A percentile compares a stretch with the other conserved stretches of the same genome.
Conservation (phyloP, 805 yeast genomes). For the Brettanomyces bruxellensis region DNA sequence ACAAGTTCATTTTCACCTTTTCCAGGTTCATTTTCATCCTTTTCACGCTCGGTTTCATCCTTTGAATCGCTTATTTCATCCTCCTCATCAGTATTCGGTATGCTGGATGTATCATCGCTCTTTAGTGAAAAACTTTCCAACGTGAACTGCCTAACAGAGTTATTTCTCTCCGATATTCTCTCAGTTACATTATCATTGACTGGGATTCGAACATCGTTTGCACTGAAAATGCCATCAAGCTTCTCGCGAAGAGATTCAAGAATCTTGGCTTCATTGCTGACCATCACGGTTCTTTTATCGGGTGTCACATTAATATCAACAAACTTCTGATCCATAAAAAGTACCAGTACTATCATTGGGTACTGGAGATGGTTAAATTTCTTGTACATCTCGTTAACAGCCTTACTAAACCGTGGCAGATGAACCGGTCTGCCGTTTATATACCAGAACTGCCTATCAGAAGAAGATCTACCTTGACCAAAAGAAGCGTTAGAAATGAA, state of each 20-base stretch:
- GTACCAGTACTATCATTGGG: constrained; percentile 61
- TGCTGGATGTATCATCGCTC: neutral
- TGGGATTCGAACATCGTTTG: constrained; percentile 20
- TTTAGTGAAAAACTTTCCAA: neutral
- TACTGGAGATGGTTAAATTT: constrained; percentile 61
- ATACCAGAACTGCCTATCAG: constrained; percentile 68
- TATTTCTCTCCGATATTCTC: neutral
- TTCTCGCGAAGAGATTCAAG: constrained; percentile 45
- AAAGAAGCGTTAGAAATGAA: constrained; percentile 66
- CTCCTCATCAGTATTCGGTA: no score
- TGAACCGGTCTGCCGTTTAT: constrained; percentile 71
- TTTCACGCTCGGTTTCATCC: constrained; percentile 3
- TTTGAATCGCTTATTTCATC: neutral
- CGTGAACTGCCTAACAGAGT: neutral
- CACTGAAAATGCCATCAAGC: constrained; percentile 39
- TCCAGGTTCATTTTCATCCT: constrained; percentile 5
- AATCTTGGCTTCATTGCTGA: constrained; percentile 58
- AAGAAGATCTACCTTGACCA: constrained; percentile 64
- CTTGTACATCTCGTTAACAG: constrained; percentile 67
- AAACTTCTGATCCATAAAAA: constrained; percentile 40
- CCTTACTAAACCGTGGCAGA: constrained; percentile 43
- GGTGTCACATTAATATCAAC: constrained; percentile 90
- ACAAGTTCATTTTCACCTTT: neutral
- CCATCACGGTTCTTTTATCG: constrained; percentile 66
- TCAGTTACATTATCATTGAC: constrained; percentile 5